Conservation (phyloP, 169 alveolate genomes). For the Plasmodium billcollinsi region DNA sequence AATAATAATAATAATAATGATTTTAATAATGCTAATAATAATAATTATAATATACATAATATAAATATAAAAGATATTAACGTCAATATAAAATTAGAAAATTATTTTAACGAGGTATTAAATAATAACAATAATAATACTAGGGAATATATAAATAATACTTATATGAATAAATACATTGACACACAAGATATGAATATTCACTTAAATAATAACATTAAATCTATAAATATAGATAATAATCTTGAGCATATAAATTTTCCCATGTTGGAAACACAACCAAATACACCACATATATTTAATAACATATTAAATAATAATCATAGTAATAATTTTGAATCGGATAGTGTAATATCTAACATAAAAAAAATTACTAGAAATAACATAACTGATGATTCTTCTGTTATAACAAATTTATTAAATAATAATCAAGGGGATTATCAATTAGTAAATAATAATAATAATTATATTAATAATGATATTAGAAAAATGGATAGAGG, state of each 20-base stretch:
- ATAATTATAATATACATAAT: conserved; percentile 11
- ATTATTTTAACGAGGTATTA: conserved; percentile 26
- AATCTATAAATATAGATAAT: not conserved
- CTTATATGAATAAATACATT: not conserved
- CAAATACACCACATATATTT: not conserved
- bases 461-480: too few relatives aligned
- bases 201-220: not conserved
- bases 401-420: too few relatives aligned
- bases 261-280: not conserved
- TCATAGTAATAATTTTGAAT: not conserved
- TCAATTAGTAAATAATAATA: too few relatives aligned
- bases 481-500: too few relatives aligned
- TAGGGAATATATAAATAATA: conserved; percentile 4
- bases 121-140: conserved; percentile 15
- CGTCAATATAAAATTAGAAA: conserved; percentile 17
- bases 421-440: too few relatives aligned
- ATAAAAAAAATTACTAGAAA: not conserved
- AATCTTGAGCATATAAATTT: not conserved
- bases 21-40: conserved; percentile 14
- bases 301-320: not conserved
- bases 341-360: not conserved
- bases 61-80: conserved; percentile 28
- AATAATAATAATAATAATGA: conserved; percentile 9
- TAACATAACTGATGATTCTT: not conserved
- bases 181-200: not conserved